These are phyloP conservation scores for Pleurotus cornucopiae DNA, from an alignment of 768 basidiomycete genomes.

Conservation along the genomic window DNA sequence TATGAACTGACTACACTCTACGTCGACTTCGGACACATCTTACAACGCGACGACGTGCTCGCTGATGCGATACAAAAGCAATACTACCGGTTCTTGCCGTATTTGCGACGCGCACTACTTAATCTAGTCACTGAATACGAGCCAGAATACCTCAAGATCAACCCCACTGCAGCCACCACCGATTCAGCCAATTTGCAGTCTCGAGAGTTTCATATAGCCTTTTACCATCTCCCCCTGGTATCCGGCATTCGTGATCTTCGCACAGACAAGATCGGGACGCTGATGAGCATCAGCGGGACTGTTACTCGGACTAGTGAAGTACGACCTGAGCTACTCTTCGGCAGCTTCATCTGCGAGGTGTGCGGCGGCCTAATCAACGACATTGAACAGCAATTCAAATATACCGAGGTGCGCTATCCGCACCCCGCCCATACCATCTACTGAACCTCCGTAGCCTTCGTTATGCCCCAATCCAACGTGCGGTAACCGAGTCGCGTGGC, in stretches of 20 bases:
- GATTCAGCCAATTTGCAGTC: conserved; percentile 87
- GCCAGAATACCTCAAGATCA: conserved; percentile 93
- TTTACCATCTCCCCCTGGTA: conserved; percentile 90
- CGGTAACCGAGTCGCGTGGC: conserved; percentile 86
- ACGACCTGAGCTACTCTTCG: conserved; percentile 88
- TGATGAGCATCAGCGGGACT: conserved; percentile 95
- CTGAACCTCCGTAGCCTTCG: conserved; percentile 55
- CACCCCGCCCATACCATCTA: conserved; percentile 6
- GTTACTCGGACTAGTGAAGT: conserved; percentile 98
- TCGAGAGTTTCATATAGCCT: conserved; percentile 92
- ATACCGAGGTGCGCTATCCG: conserved; percentile 73
- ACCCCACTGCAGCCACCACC: conserved; percentile 82
- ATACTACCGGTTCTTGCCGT: conserved; percentile 96
- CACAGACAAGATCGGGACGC: conserved; percentile 90
- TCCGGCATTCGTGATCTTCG: conserved; percentile 92
- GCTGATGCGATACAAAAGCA: conserved; percentile 91
- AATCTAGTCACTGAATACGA: conserved; percentile 87
- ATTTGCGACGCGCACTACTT: conserved; percentile 85
- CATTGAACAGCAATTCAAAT: conserved; percentile 99
- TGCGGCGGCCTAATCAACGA: conserved; percentile 86
- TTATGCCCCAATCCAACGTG: conserved; percentile 95
- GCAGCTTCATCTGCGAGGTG: conserved; percentile 89
- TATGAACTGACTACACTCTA: conserved; percentile 95
- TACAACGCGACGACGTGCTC: conserved; percentile 87
- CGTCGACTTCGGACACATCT: conserved; percentile 89